Base-by-base conservation (phyloP, 176 grass and related monocot genomes). In the Oryza brachyantha region DNA sequence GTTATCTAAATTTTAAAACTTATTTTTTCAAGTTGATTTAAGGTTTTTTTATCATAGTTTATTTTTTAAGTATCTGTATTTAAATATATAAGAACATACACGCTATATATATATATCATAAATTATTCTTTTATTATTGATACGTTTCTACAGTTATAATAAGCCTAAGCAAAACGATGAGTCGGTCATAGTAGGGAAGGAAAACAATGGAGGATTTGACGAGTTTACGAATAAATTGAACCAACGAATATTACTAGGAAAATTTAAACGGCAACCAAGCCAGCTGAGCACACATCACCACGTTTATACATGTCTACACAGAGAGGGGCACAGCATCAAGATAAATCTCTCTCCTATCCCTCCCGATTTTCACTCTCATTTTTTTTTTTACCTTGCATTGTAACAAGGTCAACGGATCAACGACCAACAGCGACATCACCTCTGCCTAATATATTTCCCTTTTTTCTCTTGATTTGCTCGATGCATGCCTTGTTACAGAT, bases 401-500 rank as follows among this genome's bases (percentile, higher is more conserved):
- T 29, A 58, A 74, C 21, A 58, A 58, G 29, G 24, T 54, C 31
- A 22, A 24, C 8, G 19, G 52, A 57, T 57, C 19, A 22, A 22
- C 50, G 22, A 10, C 21, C 10, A 24, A 10, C 21, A 57, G 60
- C 37, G 28, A 26, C 72, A 59, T 82, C 43, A 66, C 42, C 13
- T 45, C 67, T 43, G 42, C 64, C 65, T 66, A 83, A 67, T 83
- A n/a, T 88, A 60, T 73, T 35, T 16, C 68, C 79, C 42, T 45
- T 5, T 16, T 45, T 16, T 45, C 4, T 45, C 42, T 45, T 45
- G 42, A 57, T 57, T 21, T 57, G 52, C 52, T 57, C 52, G 52
- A 55, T 10, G 26, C 57, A 59, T 24, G 14, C 17, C 12, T 24
- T 3, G 7, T 40, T 86, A 97, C 69, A 97, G 94, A 59, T 93